Conservation (phyloP, 108 stramenopile species). For the Pseudonitzschia delicatissima region DNA sequence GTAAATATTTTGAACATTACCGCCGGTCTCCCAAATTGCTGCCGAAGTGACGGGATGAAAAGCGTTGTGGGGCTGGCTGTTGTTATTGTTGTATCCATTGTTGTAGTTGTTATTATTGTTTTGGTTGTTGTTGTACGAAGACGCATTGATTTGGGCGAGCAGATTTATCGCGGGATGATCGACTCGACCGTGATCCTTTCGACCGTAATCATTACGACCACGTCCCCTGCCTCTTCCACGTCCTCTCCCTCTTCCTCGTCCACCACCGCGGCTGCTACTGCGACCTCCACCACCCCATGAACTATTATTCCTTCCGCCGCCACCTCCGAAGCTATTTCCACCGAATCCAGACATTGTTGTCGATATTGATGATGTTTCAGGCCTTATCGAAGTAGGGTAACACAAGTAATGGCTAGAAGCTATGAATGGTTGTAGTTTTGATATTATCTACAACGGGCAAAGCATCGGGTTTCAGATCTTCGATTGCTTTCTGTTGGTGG, state of each 20-base stretch:
- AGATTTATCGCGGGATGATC: slow-evolving; percentile 59
- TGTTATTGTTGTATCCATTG: slow-evolving; percentile 14
- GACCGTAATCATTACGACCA: slow-evolving; percentile 25
- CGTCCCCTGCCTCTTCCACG: slow-evolving; percentile 41
- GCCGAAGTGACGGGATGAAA: slow-evolving; percentile 54
- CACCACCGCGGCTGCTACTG: slow-evolving; percentile 26
- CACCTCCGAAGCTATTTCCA: slow-evolving; percentile 12
- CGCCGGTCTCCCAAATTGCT: slow-evolving; percentile 74
- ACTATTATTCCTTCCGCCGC: slow-evolving; percentile 1
- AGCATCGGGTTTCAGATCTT: no score
- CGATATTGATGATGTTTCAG: no score
- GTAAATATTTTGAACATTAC: slow-evolving; percentile 80
- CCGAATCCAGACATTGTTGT: slow-evolving; percentile 35
- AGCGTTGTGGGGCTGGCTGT: slow-evolving; percentile 12
- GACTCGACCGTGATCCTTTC: slow-evolving; percentile 44
- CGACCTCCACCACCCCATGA: slow-evolving; percentile 3
- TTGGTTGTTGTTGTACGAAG: slow-evolving; percentile 22
- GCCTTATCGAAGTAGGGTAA: no score
- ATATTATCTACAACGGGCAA: no score
- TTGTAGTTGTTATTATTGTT: slow-evolving; percentile 24
- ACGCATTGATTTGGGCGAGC: slow-evolving; percentile 57
- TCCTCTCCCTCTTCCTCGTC: slow-evolving; percentile 40
- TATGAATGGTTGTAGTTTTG: no score
- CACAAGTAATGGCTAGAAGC: no score
- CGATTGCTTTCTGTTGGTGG: no score